Evolutionary conservation across 768 basidiomycete species (phyloP), one percentile per base, ranked within the genome.

Genomic region (Boletus patriciae): DNA sequence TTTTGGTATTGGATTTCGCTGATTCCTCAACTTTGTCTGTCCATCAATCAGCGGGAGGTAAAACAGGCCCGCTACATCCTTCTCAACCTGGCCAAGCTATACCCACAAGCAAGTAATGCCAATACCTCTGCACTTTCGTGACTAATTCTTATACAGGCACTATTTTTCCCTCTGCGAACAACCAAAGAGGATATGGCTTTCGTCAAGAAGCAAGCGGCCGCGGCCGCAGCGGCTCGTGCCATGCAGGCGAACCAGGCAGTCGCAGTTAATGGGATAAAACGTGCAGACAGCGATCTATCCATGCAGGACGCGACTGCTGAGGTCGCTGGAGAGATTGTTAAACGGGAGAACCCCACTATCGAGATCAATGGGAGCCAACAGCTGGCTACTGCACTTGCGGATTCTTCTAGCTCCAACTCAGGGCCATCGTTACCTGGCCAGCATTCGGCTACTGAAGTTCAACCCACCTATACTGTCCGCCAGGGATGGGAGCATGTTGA

Each of bases 1-100:
- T 90, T 90, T 61, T 99, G 97, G 97, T 98, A 93, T 72, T 99
- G 97, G 97, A 95, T 99, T 63, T 91, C 96, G 1, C 77, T 98
- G 54, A 94, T 97, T 44, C 97, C 97, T 4, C 96, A 99, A 66
- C 81, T 99, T 10, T 87, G 94, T 61, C 71, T 90, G 52, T 95
- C 96, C 2, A 80, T 99, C 40, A 89, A 90, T 2, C 88, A 95
- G 58, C 84, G 93, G 34, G 97, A 99, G 73, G 88, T 93, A 42
- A 94, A 92, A 65, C 94, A 95, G 68, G 95, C 94, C 4, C 83
- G 93, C 19, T 87, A 89, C 69, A 83, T 99, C 44, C 78, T 99
- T 38, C 77, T 94, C 57, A 92, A 91, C 59, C 81, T 99, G 46
- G 94, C 95, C 21, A 92, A 94, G 71, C 77, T 85, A 58, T 96